A percentile compares a stretch with the other conserved stretches of the same genome.
phyloP scores from a whole-genome alignment of 108 stramenopile species.

The Nitzschia sp. region DNA sequence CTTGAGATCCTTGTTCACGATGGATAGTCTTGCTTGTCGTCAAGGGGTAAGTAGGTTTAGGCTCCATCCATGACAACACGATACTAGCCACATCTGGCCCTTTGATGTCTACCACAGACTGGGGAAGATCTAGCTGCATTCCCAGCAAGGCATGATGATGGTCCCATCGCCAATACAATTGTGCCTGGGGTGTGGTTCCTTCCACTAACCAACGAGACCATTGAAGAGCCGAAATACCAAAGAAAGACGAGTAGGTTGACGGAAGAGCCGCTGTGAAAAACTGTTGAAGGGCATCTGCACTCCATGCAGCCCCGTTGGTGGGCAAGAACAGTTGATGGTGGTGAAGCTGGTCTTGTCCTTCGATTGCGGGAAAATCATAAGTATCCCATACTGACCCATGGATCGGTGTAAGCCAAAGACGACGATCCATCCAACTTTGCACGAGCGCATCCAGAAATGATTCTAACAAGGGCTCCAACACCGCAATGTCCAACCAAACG shows the following conservation, averaged over 20 bases:
- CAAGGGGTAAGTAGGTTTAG: constrained; percentile 2
- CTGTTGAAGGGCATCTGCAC: constrained; percentile 35
- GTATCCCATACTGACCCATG: constrained; percentile 22
- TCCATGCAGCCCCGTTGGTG: constrained; percentile 31
- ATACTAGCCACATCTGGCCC: background rate
- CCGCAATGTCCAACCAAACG: constrained; percentile 6
- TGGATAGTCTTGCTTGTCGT: background rate
- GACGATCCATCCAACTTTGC: constrained; percentile 11
- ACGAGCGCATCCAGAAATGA: background rate
- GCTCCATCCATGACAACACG: background rate
- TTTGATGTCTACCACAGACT: background rate
- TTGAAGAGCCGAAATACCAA: constrained; percentile 25
- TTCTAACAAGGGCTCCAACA: background rate
- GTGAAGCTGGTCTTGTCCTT: background rate
- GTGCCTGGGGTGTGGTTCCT: constrained; percentile 3
- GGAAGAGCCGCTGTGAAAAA: constrained; percentile 23
- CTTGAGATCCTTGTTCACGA: background rate
- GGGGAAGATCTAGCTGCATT: background rate
- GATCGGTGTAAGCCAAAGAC: constrained; percentile 16
- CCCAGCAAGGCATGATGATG: background rate
- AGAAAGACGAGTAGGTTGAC: background rate
- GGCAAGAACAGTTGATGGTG: constrained; percentile 24
- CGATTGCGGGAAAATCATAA: background rate
- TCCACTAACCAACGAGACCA: constrained; percentile 36
- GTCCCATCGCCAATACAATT: constrained; percentile 9